These are phyloP conservation scores for Monosporascus sp. DNA, from an alignment of 2,329 filamentous ascomycete genomes.

Conservation along the genomic window DNA sequence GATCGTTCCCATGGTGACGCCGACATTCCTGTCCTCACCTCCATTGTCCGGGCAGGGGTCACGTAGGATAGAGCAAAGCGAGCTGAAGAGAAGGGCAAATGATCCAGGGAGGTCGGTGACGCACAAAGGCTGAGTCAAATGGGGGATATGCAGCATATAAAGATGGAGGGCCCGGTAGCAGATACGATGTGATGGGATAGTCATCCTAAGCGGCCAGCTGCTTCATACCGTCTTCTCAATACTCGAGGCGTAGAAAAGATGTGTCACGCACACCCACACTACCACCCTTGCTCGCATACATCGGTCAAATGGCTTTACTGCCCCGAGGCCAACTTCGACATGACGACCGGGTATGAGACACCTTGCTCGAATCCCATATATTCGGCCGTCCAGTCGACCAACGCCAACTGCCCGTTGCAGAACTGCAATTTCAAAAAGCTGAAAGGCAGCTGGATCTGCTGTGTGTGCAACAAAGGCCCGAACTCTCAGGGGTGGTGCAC, in stretches of 20 bases:
- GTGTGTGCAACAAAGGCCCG: conserved; percentile 43
- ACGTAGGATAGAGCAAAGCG: background rate
- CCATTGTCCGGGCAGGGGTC: background rate
- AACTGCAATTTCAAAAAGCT: conserved; percentile 47
- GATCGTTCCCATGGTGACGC: background rate
- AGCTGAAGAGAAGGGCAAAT: background rate
- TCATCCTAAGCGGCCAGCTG: no score
- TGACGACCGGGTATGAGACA: conserved; percentile 43
- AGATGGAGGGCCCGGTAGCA: background rate
- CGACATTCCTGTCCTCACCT: background rate
- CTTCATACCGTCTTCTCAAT: background rate
- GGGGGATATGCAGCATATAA: background rate
- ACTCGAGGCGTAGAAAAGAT: conserved; percentile 29
- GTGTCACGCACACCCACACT: conserved; percentile 50
- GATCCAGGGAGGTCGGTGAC: background rate
- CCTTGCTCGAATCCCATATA: conserved; percentile 45
- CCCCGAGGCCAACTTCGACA: conserved; percentile 41
- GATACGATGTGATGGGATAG: background rate
- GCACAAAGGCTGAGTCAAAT: background rate
- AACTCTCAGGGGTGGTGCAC: conserved; percentile 50
- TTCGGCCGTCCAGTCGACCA: conserved; percentile 37
- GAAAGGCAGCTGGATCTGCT: conserved; percentile 49
- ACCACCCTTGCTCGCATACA: conserved; percentile 48
- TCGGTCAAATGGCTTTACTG: conserved; percentile 53
- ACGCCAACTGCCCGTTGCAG: conserved; percentile 40